Conservation (phyloP, 441 rosid species). For the Adansonia rubrostipa region DNA sequence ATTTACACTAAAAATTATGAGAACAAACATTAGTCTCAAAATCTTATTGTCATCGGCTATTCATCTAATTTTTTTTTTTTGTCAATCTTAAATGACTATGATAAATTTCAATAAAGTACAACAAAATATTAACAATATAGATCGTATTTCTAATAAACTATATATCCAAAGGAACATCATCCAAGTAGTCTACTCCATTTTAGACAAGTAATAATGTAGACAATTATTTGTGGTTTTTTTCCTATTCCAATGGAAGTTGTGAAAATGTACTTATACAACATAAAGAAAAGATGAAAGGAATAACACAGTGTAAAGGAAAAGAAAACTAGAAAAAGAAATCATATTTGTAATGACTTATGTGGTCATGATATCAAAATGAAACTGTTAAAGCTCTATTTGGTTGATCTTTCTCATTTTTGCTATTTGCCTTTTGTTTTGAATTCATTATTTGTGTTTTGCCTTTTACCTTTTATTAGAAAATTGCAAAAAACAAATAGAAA, state of each 20-base stretch:
- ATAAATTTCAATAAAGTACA: not conserved
- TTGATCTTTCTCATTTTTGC: no score
- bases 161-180: not conserved
- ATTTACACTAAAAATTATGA: not conserved
- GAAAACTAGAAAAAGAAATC: no score
- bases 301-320: not conserved
- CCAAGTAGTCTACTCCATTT: not conserved
- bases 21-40: not conserved
- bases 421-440: no score
- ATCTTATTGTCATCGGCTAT: not conserved
- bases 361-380: not conserved
- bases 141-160: not conserved
- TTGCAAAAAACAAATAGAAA: no score
- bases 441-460: no score
- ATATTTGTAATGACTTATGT: not conserved
- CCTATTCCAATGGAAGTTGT: not conserved
- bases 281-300: not conserved
- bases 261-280: not conserved
- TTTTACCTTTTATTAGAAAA: no score
- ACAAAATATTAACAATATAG: not conserved
- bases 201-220: not conserved
- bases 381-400: no score
- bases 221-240: not conserved
- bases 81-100: not conserved
- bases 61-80: not conserved